Evolutionary conservation across 139 green algal genomes (phyloP).

Genomic region (Closterium sp.): DNA sequence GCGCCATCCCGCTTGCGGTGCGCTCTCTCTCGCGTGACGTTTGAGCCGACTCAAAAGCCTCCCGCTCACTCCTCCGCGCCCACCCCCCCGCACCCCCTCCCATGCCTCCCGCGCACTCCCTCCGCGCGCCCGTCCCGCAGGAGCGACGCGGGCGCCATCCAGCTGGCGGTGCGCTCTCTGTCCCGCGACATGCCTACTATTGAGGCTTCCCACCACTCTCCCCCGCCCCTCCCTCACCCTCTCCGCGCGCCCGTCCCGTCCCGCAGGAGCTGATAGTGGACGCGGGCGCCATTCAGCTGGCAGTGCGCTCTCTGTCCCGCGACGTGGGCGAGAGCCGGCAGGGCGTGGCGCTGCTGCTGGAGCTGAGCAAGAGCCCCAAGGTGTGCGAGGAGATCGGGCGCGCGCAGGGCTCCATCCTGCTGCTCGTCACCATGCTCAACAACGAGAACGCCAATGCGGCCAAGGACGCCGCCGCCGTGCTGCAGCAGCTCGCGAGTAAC

Average conservation of each 20-base stretch:
- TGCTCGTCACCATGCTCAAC: conserved; percentile 39
- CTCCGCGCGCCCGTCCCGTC: no score
- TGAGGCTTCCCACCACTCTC: no score
- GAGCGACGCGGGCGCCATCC: no score
- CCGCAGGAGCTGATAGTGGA: conserved; percentile 31
- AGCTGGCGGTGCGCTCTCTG: no score
- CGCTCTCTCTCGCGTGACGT: conserved; percentile 20
- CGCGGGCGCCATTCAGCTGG: conserved; percentile 17
- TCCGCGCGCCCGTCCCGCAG: no score
- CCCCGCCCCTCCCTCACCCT: no score
- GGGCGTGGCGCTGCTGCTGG: conserved; percentile 37
- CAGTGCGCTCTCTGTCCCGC: conserved; percentile 22
- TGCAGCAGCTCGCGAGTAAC: conserved; percentile 34
- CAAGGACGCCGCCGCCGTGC: conserved; percentile 5
- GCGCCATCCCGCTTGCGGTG: conserved; percentile 18
- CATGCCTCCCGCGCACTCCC: no score
- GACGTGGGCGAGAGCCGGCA: conserved; percentile 39
- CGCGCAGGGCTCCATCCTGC: conserved; percentile 33
- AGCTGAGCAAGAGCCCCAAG: conserved; percentile 29
- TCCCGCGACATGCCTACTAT: no score
- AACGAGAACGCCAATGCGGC: conserved; percentile 34
- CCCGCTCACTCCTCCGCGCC: no score
- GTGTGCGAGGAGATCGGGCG: conserved; percentile 40
- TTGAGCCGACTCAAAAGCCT: no score
- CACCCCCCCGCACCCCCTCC: no score